Evolutionary conservation across 164 flowering plant genomes (phyloP), one percentile per base, ranked within the genome.

Genomic region (Magnolia changhungtana): DNA sequence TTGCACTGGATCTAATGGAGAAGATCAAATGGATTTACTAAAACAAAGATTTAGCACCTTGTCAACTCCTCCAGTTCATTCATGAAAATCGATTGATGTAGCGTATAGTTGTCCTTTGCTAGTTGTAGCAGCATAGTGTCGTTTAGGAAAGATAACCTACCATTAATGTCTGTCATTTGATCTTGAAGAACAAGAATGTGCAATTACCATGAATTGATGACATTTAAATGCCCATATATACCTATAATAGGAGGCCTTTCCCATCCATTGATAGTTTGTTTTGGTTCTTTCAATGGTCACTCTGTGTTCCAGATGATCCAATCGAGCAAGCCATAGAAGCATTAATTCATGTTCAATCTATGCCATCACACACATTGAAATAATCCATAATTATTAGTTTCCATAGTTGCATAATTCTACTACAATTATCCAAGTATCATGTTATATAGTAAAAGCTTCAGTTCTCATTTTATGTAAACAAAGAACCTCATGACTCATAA

Each of bases 321-420:
- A 45, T 29, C 75, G 75, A 31, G 75, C 75, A 59, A 73, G 67
- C 75, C 75, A 73, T 29, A 67, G 67, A 31, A 73, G 67, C 45
- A 13, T 27, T 19, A 73, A 14, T 65, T 73, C 67, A 73, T 73
- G 67, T 20, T 70, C 78, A 70, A 29, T n/a, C n/a, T n/a, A n/a
- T n/a, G n/a, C n/a, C n/a, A n/a, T n/a, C n/a, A n/a, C n/a, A n/a
- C n/a, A n/a, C n/a, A n/a, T n/a, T n/a, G n/a, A n/a, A n/a, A n/a
- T n/a, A n/a, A n/a, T n/a, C n/a, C n/a, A n/a, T n/a, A n/a, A n/a
- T n/a, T n/a, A n/a, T n/a, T n/a, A n/a, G n/a, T n/a, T n/a, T n/a
- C n/a, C n/a, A n/a, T n/a, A n/a, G n/a, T n/a, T n/a, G n/a, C n/a
- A n/a, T n/a, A n/a, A n/a, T n/a, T n/a, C n/a, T n/a, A n/a, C n/a